phyloP scores from a whole-genome alignment of 352 stramenopile species.

The Pythium coloratum region DNA sequence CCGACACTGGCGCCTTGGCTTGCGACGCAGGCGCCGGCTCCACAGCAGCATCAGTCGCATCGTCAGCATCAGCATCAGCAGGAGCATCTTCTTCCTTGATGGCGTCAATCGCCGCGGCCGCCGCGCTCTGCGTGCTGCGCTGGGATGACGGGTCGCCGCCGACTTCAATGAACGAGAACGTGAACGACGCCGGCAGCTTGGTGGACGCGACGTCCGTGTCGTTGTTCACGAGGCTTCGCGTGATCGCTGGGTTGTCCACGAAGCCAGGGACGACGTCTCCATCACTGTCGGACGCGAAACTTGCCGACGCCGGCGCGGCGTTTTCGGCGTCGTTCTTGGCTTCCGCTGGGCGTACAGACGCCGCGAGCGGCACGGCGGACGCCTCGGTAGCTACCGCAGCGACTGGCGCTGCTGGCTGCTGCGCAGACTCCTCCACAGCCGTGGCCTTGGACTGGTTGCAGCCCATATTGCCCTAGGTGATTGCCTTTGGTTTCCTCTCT shows the following conservation, averaged over 20 bases:
- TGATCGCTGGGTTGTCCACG: conserved; percentile 31
- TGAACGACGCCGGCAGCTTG: conserved; percentile 45
- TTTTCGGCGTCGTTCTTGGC: not conserved
- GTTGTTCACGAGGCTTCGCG: conserved; percentile 14
- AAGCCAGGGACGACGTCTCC: conserved; percentile 41
- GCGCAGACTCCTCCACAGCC: conserved; percentile 14
- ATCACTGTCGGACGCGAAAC: conserved; percentile 48
- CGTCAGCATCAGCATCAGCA: conserved; percentile 13
- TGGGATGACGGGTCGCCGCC: conserved; percentile 22
- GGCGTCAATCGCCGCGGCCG: conserved; percentile 17
- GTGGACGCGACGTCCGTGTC: conserved; percentile 13
- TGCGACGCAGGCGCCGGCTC: not conserved
- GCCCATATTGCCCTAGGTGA: conserved; percentile 39
- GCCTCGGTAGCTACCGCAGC: not conserved
- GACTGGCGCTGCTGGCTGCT: not conserved
- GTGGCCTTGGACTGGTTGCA: conserved; percentile 62
- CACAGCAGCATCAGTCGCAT: not conserved
- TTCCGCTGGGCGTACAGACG: conserved; percentile 6
- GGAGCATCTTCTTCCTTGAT: conserved; percentile 18
- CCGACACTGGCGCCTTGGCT: not conserved
- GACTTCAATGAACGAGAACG: conserved; percentile 75
- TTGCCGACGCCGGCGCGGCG: not conserved
- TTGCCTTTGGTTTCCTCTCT: not conserved
- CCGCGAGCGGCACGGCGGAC: not conserved
- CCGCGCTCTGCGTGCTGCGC: conserved; percentile 13